Percentiles rank a stretch among this genome's conserved stretches.
These are phyloP conservation scores for Naganishia vishniacii DNA, from an alignment of 768 basidiomycete species.

Conservation along the genomic window DNA sequence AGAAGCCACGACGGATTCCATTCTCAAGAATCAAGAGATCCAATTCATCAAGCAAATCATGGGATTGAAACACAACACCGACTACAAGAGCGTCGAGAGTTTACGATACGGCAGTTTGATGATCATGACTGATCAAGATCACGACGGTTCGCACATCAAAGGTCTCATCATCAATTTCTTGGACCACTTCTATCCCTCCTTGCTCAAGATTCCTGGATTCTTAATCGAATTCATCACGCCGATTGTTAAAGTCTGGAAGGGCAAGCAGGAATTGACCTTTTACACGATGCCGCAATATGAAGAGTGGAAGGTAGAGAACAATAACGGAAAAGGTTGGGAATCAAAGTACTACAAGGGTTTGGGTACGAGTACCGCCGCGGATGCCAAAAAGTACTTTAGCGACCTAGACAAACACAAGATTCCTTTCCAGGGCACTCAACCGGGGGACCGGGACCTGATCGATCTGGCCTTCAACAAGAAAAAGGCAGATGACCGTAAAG, in stretches of 20 bases:
- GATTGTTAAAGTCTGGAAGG: constrained; percentile 85
- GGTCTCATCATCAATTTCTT: constrained; percentile 97
- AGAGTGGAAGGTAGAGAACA: constrained; percentile 75
- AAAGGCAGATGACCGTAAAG: constrained; percentile 95
- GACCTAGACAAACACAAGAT: constrained; percentile 92
- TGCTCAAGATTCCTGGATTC: constrained; percentile 83
- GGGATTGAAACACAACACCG: constrained; percentile 89
- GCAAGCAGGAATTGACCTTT: constrained; percentile 72
- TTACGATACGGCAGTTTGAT: constrained; percentile 90
- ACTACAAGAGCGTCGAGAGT: constrained; percentile 63
- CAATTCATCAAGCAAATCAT: constrained; percentile 97
- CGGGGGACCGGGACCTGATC: constrained; percentile 79
- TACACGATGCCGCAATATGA: constrained; percentile 98
- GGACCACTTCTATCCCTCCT: constrained; percentile 92
- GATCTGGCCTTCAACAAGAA: constrained; percentile 99
- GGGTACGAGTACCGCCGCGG: constrained; percentile 82
- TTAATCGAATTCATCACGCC: constrained; percentile 97
- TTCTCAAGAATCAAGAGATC: constrained; percentile 97
- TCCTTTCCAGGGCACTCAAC: constrained; percentile 72
- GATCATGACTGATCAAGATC: constrained; percentile 99
- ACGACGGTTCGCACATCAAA: constrained; percentile 99
- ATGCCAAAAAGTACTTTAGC: constrained; percentile 87
- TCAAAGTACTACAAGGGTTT: constrained; percentile 99
- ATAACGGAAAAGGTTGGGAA: constrained; percentile 72
- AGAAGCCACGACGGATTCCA: constrained; percentile 90